Base-by-base conservation (phyloP, 306 rosid species). In the Bauhinia variegata region DNA sequence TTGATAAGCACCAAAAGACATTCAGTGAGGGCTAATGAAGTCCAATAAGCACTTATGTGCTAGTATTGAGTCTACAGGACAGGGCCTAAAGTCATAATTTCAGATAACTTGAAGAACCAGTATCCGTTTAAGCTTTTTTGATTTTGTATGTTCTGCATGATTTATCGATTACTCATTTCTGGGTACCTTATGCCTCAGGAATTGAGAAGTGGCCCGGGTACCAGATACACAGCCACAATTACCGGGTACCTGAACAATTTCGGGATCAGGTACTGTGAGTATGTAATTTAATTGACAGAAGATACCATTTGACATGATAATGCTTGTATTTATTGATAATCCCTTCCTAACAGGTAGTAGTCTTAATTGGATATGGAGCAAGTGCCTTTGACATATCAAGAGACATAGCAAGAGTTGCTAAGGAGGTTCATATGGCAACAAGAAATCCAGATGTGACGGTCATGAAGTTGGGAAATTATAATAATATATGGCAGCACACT, bases 151-250 rank as follows among this genome's bases (percentile, higher is more conserved):
- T 23, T 42, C 8, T 17, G 28, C 13, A 49, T 13, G 18, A 14
- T 49, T n/a, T 5, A 17, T 49, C 12, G 3, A 17, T 49, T 23
- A 1, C 28, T 23, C 28, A n/a, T 49, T 49, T n/a, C 28, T 4
- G 13, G 8, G 8, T 14, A 6, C 54, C 28, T 12, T 8, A 17
- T n/a, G 4, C 34, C 54, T 47, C 49, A 69, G 80, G 75, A 0
- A 31, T 60, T 0, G 63, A 60, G 18, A 46, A 67, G 0, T 60
- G 65, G 62, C 46, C 4, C 8, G 54, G 78, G 5, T 67, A 12
- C 23, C 78, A 78, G 38, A 78, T 78, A 51, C 78, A 72, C 31
- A 72, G 82, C 34, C 81, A 77, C 39, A 76, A 67, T n/a, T 75
- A 75, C 44, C 54, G 79, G 17, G 74, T 59, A n/a, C 69, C 79